Evolutionary conservation across 345 rosid genomes (phyloP), one percentile per base, ranked within the genome.

Genomic region (Geranium brycei): DNA sequence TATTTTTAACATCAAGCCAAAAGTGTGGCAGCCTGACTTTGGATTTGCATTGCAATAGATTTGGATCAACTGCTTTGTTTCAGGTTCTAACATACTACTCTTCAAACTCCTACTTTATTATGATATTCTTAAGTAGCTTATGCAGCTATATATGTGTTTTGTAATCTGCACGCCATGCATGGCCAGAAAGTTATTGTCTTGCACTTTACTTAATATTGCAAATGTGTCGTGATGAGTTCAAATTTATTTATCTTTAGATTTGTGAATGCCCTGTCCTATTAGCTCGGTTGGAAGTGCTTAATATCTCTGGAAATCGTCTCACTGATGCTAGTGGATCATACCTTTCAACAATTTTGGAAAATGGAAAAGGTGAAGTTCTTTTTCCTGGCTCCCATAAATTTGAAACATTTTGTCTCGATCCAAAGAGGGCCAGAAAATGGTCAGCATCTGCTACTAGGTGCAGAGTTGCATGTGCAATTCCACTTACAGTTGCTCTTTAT

Each of bases 261-360:
- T 93, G 96, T 79, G 95, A 87, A 78, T 86, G 96, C 61, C 89
- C 89, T 68, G 90, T 85, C 53, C 81, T 93, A 66, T 87, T 87
- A 68, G 77, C 83, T 63, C 87, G 96, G 65, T 78, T 93, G 69
- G 99, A 80, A 80, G 85, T 86, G 70, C 97, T 93, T 73, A 87
- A 93, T 75, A 66, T 93, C 75, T 90, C 99, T 63, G 87, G 87
- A 57, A 92, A 93, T 75, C 91, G 88, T 70, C 96, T 93, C 66
- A 93, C 99, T 58, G 99, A 93, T 85, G 84, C 95, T 63, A 87
- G 99, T 72, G 96, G 99, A 68, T 93, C 96, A 62, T 90, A 86
- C 77, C 87, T 92, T 69, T 83, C 91, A 71, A 83, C 90, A 15
- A 93, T 90, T 69, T 77, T 90, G 79, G 78, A 80, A 79, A 87